Percentiles rank a stretch among this genome's conserved stretches.
phyloP scores from a whole-genome alignment of 192 early-diverging fungal species.

The Podila epicladia region DNA sequence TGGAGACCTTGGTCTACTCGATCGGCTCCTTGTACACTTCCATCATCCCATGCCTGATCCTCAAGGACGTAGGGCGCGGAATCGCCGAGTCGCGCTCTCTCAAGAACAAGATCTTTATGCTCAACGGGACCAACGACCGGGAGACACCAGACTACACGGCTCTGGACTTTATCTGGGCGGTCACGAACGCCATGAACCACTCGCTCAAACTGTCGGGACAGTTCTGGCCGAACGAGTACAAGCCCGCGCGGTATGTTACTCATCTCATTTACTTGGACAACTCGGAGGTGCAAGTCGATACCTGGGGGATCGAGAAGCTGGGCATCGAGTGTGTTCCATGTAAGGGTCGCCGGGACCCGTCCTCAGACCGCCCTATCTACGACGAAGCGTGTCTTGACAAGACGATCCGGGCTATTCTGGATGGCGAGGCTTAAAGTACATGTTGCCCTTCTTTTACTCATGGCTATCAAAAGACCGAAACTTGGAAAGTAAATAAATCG shows the following conservation, averaged over 20 bases:
- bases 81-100: conserved; percentile 62
- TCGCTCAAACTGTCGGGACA: conserved; percentile 44
- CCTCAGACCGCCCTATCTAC: conserved; percentile 43
- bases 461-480: neutral
- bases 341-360: conserved; percentile 17
- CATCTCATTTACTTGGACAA: conserved; percentile 63
- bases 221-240: conserved; percentile 44
- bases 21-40: conserved; percentile 82
- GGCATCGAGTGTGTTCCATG: conserved; percentile 58
- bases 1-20: conserved; percentile 71
- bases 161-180: conserved; percentile 73
- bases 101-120: conserved; percentile 71
- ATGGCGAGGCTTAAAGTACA: conserved; percentile 11
- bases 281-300: conserved; percentile 60
- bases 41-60: conserved; percentile 75
- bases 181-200: conserved; percentile 72
- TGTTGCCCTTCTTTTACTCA: neutral
- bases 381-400: conserved; percentile 29
- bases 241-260: conserved; percentile 55
- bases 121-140: conserved; percentile 76
- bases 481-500: neutral
- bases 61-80: conserved; percentile 71
- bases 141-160: conserved; percentile 77
- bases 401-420: conserved; percentile 36
- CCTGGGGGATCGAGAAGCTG: conserved; percentile 51